Percentiles rank a stretch among this genome's conserved stretches.
Conservation (phyloP, 306 rosid genomes). For the Lathyrus tuberosus region DNA sequence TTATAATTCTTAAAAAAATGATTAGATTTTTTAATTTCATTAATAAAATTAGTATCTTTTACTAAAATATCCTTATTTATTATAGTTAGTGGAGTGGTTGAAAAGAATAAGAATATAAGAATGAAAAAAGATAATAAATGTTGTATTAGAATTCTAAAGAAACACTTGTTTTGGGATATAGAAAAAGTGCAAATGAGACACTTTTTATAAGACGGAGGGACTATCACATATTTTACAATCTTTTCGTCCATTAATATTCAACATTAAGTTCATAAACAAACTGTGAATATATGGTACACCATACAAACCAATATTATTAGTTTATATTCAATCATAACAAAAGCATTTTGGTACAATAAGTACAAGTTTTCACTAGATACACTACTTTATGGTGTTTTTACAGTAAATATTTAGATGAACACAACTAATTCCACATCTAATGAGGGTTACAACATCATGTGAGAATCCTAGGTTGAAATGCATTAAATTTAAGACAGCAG, state of each 20-base stretch:
- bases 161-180: too few relatives aligned
- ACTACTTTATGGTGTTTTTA: slow-evolving; percentile 11
- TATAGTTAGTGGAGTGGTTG: too few relatives aligned
- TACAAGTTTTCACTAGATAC: slow-evolving; percentile 37
- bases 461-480: slow-evolving; percentile 29
- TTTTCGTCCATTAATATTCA: background rate
- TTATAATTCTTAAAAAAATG: too few relatives aligned
- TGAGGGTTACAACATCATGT: slow-evolving; percentile 43
- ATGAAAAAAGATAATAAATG: too few relatives aligned
- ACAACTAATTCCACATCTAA: slow-evolving; percentile 45
- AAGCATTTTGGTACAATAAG: slow-evolving; percentile 22
- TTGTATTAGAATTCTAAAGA: too few relatives aligned
- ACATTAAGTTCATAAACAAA: background rate
- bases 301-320: slow-evolving; percentile 25
- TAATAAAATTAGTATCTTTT: too few relatives aligned
- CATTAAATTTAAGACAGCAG: slow-evolving; percentile 14
- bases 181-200: too few relatives aligned
- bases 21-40: too few relatives aligned
- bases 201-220: too few relatives aligned
- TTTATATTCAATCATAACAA: slow-evolving; percentile 26
- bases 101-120: too few relatives aligned
- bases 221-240: background rate
- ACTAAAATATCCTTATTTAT: too few relatives aligned
- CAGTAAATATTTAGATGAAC: slow-evolving; percentile 32
- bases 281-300: background rate